Base-by-base conservation (phyloP, 257 asterid genomes). In the Solanum paucissectum region DNA sequence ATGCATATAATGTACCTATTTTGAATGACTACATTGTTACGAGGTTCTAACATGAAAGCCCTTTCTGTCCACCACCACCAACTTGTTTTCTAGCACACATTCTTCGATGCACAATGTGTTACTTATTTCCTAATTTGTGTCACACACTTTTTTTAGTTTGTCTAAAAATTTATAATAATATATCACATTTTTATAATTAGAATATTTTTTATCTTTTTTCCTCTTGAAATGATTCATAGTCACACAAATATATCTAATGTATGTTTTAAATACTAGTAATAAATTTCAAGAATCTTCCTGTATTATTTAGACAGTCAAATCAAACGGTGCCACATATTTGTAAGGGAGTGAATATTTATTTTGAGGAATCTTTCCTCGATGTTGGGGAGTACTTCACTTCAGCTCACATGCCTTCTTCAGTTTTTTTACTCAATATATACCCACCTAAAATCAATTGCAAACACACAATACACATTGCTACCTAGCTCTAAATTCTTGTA, bases 301-400 rank as follows among this genome's bases (percentile, higher is more conserved):
- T 10, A 5, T 10, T 42, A 11, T 42, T 14, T 49, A 13, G 3
- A 18, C n/a, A 0, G 2, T 55, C n/a, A 55, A 55, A 18, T 18
- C 11, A 55, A 55, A 18, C 1, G 12, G 4, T 20, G 11, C 4
- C 10, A 20, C 64, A 55, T 55, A 55, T 18, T 16, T 52, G 62
- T 52, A 52, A 52, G 3, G 64, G 64, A 20, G 64, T 25, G 66
- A 58, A 58, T 58, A 58, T 58, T 12, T 46, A 29, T 29, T 29
- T 29, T n/a, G 7, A 32, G 93, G 96, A 95, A 91, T 94, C 95
- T 93, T 32, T 89, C 91, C 91, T 91, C 62, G 90, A 83, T 85
- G 73, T 89, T 90, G 86, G 89, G 90, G 88, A 44, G 25, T 16
- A 71, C 38, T 23, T 44, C 25, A 38, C 83, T 38, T 76, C 90